phyloP scores from a whole-genome alignment of 2,329 filamentous ascomycete species.

The Stachybotrys chartarum region DNA sequence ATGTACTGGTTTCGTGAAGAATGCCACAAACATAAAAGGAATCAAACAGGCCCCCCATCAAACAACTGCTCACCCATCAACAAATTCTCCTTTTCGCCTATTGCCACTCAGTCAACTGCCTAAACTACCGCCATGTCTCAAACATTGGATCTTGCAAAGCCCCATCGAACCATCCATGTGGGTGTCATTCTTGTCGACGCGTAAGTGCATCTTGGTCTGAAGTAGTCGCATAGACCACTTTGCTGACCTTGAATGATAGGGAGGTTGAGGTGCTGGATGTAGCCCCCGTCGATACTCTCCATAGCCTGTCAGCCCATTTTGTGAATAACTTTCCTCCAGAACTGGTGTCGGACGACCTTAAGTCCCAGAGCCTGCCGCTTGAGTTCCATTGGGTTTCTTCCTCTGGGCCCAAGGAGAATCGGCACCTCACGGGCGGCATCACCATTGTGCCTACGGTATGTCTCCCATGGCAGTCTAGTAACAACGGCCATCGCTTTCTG shows the following conservation, averaged over 20 bases:
- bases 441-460: conserved; percentile 21
- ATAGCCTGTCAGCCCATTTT: conserved; percentile 10
- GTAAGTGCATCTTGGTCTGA: background rate
- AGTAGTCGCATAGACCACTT: background rate
- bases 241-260: conserved; percentile 7
- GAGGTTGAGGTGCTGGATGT: conserved; percentile 26
- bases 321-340: conserved; percentile 9
- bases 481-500: too few relatives aligned
- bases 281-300: conserved; percentile 22
- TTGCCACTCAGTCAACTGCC: background rate
- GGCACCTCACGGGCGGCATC: conserved; percentile 16
- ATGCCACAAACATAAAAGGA: background rate
- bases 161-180: conserved; percentile 5
- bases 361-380: conserved; percentile 16
- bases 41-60: background rate
- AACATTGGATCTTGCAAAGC: background rate
- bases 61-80: background rate
- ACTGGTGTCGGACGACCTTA: conserved; percentile 6
- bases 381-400: conserved; percentile 28
- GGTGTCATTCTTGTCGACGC: conserved; percentile 10
- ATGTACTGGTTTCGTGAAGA: background rate
- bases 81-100: background rate
- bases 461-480: too few relatives aligned
- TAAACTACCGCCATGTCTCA: background rate
- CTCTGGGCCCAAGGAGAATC: conserved; percentile 4